A percentile compares a stretch with the other conserved stretches of the same genome.
phyloP scores from a whole-genome alignment of 1,284 basidiomycete species.

The Volvariella surrecta region DNA sequence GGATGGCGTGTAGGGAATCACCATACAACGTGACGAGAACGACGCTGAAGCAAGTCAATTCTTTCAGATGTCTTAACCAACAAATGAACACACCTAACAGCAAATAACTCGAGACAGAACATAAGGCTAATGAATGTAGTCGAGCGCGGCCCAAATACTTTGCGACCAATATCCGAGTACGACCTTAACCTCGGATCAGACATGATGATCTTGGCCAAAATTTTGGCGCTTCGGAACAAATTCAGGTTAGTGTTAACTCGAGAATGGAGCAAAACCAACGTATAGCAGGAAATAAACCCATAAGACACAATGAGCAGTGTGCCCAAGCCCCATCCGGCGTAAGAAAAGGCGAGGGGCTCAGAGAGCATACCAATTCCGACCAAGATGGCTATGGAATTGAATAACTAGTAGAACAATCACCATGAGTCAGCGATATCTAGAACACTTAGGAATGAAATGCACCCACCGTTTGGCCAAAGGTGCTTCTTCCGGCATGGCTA shows the following conservation, averaged over 20 bases:
- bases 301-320: constrained; percentile 71
- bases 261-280: constrained; percentile 41
- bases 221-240: constrained; percentile 59
- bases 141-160: constrained; percentile 75
- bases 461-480: constrained; percentile 78
- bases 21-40: constrained; percentile 81
- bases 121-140: constrained; percentile 62
- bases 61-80: constrained; percentile 11
- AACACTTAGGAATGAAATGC: not conserved
- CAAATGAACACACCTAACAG: constrained; percentile 47
- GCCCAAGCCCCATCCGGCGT: constrained; percentile 80
- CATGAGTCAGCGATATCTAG: constrained; percentile 3
- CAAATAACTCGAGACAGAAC: constrained; percentile 83
- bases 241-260: not conserved
- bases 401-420: constrained; percentile 44
- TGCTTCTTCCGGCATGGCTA: constrained; percentile 48
- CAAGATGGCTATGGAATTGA: constrained; percentile 83
- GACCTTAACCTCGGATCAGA: constrained; percentile 66
- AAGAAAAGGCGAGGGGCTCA: constrained; percentile 82
- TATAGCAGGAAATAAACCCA: constrained; percentile 79
- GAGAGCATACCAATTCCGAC: constrained; percentile 88
- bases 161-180: constrained; percentile 84
- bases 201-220: constrained; percentile 70
- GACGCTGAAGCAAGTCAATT: constrained; percentile 40
- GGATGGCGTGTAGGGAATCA: constrained; percentile 72